A percentile compares a stretch with the other conserved stretches of the same genome.
phyloP scores from a whole-genome alignment of 306 rosid genomes.

The Elaeagnus macrophylla region DNA sequence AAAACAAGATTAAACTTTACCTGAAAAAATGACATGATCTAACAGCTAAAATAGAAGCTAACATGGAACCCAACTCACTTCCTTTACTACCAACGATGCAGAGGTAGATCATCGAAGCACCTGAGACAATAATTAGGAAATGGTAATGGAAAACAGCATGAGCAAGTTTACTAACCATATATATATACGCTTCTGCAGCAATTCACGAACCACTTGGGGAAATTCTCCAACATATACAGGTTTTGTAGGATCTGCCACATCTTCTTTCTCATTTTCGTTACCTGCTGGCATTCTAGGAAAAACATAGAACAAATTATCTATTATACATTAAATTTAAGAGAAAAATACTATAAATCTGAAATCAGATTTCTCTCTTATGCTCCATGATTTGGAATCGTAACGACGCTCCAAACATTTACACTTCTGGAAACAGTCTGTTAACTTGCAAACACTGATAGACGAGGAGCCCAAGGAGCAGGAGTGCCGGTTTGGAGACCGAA shows the following conservation, averaged over 20 bases:
- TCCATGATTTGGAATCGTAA: too few relatives aligned
- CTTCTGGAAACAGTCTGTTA: too few relatives aligned
- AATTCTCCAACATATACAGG: conserved; percentile 89
- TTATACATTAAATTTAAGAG: conserved; percentile 3
- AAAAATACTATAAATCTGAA: not conserved
- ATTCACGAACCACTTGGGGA: conserved; percentile 62
- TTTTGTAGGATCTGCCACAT: conserved; percentile 39
- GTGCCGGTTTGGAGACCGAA: conserved; percentile 73
- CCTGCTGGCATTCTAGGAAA: conserved; percentile 52
- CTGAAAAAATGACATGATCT: too few relatives aligned
- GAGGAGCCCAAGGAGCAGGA: conserved; percentile 97
- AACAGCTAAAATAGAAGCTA: too few relatives aligned
- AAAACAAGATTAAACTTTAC: not conserved
- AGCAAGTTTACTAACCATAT: conserved; percentile 49
- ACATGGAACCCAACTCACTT: not conserved
- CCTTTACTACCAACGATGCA: not conserved
- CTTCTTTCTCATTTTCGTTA: conserved; percentile 46
- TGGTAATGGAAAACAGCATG: not conserved
- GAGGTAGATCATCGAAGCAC: not conserved
- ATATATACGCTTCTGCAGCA: conserved; percentile 45
- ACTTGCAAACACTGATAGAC: conserved; percentile 89
- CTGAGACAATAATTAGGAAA: too few relatives aligned
- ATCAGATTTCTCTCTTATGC: too few relatives aligned
- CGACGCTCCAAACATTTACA: too few relatives aligned
- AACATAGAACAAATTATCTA: conserved; percentile 5